Evolutionary conservation across 345 rosid genomes (phyloP).

Genomic region (Boechera retrofracta): DNA sequence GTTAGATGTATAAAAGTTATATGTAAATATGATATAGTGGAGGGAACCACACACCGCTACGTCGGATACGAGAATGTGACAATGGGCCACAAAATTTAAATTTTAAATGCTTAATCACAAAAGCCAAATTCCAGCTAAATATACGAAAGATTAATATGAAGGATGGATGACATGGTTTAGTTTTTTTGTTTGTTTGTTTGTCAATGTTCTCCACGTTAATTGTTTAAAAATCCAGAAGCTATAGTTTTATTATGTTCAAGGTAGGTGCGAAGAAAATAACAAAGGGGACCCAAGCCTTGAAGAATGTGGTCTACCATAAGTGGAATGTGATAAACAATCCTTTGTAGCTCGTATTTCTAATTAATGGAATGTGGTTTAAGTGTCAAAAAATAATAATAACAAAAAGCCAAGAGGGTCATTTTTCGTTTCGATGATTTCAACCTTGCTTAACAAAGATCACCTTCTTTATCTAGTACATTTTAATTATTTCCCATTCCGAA

Average conservation of each 20-base stretch:
- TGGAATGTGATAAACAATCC: too few species aligned
- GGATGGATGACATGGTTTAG: neutral
- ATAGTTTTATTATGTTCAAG: neutral
- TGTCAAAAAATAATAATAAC: neutral
- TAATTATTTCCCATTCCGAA: neutral
- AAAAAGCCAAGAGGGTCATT: neutral
- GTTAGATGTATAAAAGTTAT: neutral
- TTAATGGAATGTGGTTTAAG: too few species aligned
- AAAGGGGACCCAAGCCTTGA: too few species aligned
- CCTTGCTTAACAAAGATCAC: neutral
- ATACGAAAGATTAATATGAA: neutral
- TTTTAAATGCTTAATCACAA: neutral
- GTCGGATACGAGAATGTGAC: conserved; percentile 10
- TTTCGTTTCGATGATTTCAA: conserved; percentile 7
- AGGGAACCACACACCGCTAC: conserved; percentile 8
- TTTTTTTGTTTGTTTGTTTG: neutral
- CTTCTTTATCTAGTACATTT: neutral
- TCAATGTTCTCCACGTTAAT: neutral
- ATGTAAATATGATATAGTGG: neutral
- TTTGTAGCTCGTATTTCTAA: too few species aligned
- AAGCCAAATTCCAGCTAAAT: conserved; percentile 4
- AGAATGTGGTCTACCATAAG: too few species aligned
- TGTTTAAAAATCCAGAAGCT: neutral
- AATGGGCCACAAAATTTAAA: neutral
- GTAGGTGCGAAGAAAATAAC: too few species aligned